phyloP scores from a whole-genome alignment of 1,284 basidiomycete species.

The Ganoderma multipileum region DNA sequence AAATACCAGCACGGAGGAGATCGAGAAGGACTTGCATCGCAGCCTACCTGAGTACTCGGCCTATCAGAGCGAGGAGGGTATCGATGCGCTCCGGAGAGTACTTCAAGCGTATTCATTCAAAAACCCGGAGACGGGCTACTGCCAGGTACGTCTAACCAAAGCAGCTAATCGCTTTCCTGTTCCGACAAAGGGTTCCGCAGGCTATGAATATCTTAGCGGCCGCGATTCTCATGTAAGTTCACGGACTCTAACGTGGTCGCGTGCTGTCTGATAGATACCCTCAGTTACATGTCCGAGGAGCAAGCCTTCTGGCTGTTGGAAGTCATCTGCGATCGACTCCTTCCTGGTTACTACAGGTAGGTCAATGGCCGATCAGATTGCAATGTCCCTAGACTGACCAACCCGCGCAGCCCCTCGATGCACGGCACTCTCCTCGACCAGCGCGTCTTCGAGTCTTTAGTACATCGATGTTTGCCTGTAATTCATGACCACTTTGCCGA shows the following conservation, averaged over 20 bases:
- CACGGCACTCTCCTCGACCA: slow-evolving; percentile 98
- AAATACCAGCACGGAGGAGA: slow-evolving; percentile 95
- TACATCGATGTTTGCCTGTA: slow-evolving; percentile 87
- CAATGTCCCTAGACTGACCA: background rate
- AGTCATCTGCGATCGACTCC: slow-evolving; percentile 91
- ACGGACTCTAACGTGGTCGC: background rate
- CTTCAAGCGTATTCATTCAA: slow-evolving; percentile 97
- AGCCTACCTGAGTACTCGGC: slow-evolving; percentile 95
- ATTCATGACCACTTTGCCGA: slow-evolving; percentile 93
- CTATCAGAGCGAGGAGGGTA: slow-evolving; percentile 90
- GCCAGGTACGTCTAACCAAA: slow-evolving; percentile 57
- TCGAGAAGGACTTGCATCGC: slow-evolving; percentile 98
- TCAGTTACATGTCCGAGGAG: slow-evolving; percentile 97
- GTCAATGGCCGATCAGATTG: slow-evolving; percentile 33
- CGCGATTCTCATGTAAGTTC: slow-evolving; percentile 84
- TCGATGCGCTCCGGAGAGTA: slow-evolving; percentile 86
- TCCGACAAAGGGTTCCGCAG: slow-evolving; percentile 44
- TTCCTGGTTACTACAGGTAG: slow-evolving; percentile 97
- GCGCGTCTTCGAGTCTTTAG: slow-evolving; percentile 97
- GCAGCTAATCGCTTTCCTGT: background rate
- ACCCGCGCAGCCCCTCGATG: slow-evolving; percentile 86
- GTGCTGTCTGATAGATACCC: slow-evolving; percentile 4
- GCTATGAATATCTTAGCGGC: slow-evolving; percentile 95
- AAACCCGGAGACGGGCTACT: slow-evolving; percentile 94
- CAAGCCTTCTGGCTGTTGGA: slow-evolving; percentile 98